Base-by-base conservation (phyloP, 345 rosid species). In the Gossypium bickii region DNA sequence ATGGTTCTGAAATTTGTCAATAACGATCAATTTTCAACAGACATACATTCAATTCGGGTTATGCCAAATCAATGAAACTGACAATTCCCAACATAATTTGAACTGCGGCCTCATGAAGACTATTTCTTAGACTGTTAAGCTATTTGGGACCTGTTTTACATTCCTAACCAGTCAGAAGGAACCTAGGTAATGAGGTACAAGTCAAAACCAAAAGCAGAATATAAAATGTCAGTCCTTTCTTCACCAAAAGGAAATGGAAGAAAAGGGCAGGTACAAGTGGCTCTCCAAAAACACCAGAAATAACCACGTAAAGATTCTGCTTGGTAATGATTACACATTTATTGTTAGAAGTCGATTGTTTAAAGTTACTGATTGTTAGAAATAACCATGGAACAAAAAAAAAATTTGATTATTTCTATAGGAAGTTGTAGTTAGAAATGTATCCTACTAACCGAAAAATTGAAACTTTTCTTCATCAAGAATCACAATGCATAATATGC, bases 271-370 rank as follows among this genome's bases (percentile, higher is more conserved):
- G 20, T 67, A 71, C 29, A 18, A 56, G 24, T 27, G 38, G 55
- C 66, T 59, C 75, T 43, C 18, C 9, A 44, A 57, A 44, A 72
- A 34, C 45, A 22, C 38, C 65, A 57, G 55, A 57, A 71, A 29
- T 24, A 45, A 22, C 18, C 38, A 59, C 59, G 44, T 6, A 17
- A 17, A 53, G 57, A 53, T 53, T n/a, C 57, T 53, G 22, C 57
- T 53, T 16, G 2, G 57, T 53, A 53, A 53, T 53, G 6, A 53
- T 16, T 52, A 53, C 18, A 53, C 18, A 53, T 53, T 20, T 53
- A n/a, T 53, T 16, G 57, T n/a, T 53, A 53, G 22, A 53, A 17
- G 8, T 7, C 10, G 17, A 20, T 53, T 52, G 9, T 52, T 52
- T 52, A 3, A 52, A 52, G 57, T 52, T 52, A 17, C 20, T 17